Percentiles rank a stretch among this genome's conserved stretches.
phyloP scores from a whole-genome alignment of 1,284 basidiomycete species.

The Phylloporus sp. region DNA sequence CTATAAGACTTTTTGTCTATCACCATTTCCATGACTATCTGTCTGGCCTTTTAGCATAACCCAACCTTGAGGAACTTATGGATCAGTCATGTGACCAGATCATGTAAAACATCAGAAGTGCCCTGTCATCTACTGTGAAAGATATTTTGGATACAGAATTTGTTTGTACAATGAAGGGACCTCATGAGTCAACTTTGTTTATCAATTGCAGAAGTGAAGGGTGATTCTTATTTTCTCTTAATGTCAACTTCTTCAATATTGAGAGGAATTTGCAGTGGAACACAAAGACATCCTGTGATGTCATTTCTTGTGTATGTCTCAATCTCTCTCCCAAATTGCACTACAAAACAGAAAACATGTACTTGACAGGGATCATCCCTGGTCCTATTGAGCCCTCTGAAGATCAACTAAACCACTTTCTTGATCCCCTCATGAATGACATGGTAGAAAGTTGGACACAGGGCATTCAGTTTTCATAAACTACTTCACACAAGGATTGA shows the following conservation, averaged over 20 bases:
- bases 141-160: slow-evolving; percentile 15
- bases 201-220: neutral
- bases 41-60: slow-evolving; percentile 4
- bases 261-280: neutral
- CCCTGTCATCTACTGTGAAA: neutral
- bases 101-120: neutral
- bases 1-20: slow-evolving; percentile 13
- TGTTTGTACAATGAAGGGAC: too few relatives aligned
- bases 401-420: slow-evolving; percentile 38
- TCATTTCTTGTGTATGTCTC: slow-evolving; percentile 24
- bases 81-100: slow-evolving; percentile 10
- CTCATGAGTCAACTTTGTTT: slow-evolving; percentile 1
- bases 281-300: slow-evolving; percentile 2
- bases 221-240: neutral
- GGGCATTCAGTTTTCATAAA: slow-evolving; percentile 36
- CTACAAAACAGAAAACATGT: slow-evolving; percentile 37
- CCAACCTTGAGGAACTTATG: slow-evolving; percentile 4
- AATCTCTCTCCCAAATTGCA: slow-evolving; percentile 39
- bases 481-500: slow-evolving; percentile 21
- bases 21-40: slow-evolving; percentile 13
- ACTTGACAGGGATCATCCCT: slow-evolving; percentile 28
- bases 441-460: slow-evolving; percentile 35
- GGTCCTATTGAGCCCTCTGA: slow-evolving; percentile 30
- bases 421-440: slow-evolving; percentile 37
- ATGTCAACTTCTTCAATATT: slow-evolving; percentile 13